Evolutionary conservation across 768 basidiomycete genomes (phyloP).

Genomic region (Mycena sanguinolenta): DNA sequence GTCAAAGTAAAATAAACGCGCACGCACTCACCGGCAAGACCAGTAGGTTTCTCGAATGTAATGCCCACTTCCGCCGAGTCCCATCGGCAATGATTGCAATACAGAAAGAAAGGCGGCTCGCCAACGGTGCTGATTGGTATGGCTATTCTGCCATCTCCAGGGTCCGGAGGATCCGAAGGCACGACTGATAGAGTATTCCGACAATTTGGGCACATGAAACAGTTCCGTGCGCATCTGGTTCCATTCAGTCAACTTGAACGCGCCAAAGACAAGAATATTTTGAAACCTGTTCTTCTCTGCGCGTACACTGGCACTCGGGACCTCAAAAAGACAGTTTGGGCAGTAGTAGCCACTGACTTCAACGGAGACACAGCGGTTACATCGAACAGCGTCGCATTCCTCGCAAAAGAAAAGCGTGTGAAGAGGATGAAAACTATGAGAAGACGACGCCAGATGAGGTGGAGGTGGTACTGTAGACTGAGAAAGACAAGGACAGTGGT

Average conservation of each 20-base stretch:
- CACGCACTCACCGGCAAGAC: conserved; percentile 81
- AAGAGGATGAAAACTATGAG: conserved; percentile 85
- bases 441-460: conserved; percentile 82
- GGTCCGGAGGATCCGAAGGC: conserved; percentile 86
- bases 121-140: conserved; percentile 72
- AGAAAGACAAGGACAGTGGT: conserved; percentile 84
- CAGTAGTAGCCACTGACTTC: conserved; percentile 99
- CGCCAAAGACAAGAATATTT: background rate
- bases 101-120: conserved; percentile 91
- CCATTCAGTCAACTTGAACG: background rate
- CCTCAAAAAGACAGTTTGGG: conserved; percentile 98
- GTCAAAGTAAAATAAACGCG: conserved; percentile 19
- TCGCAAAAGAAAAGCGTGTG: conserved; percentile 96
- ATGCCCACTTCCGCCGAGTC: conserved; percentile 92
- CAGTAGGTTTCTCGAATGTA: conserved; percentile 96
- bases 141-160: conserved; percentile 67
- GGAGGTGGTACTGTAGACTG: conserved; percentile 73
- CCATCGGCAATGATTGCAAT: conserved; percentile 96
- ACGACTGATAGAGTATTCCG: conserved; percentile 91
- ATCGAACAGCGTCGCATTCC: conserved; percentile 96
- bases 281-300: conserved; percentile 94
- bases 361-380: conserved; percentile 90
- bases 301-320: conserved; percentile 97
- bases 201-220: conserved; percentile 96
- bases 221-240: conserved; percentile 95